Evolutionary conservation across 208 protist species (phyloP).

Genomic region (Trypanosomatidae sp.): DNA sequence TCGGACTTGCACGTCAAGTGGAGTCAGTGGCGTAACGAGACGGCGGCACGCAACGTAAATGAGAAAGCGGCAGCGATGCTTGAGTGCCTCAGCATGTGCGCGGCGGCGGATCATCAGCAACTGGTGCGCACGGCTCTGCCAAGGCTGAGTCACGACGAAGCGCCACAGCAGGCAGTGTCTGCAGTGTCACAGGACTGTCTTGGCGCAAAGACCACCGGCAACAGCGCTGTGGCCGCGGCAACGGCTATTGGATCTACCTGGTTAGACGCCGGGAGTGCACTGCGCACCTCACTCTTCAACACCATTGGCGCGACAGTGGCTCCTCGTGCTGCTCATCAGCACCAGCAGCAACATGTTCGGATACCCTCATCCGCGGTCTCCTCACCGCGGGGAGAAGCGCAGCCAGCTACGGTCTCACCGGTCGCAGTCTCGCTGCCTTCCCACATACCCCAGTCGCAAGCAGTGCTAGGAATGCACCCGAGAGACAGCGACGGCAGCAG

Average conservation of each 20-base stretch:
- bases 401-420: not conserved
- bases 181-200: not conserved
- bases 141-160: not conserved
- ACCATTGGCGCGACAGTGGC: conserved; percentile 21
- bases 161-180: not conserved
- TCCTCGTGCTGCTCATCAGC: conserved; percentile 2
- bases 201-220: not conserved
- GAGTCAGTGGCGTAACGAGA: conserved; percentile 4
- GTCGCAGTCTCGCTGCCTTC: not conserved
- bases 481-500: not conserved
- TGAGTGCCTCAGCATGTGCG: conserved; percentile 1
- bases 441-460: not conserved
- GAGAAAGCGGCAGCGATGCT: not conserved
- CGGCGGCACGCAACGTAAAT: not conserved
- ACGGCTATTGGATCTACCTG: conserved; percentile 7
- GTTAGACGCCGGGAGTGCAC: conserved; percentile 19
- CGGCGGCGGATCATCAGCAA: not conserved
- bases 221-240: not conserved
- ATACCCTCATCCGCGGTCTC: not conserved
- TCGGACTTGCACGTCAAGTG: conserved; percentile 12
- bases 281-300: conserved; percentile 20
- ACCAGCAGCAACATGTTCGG: not conserved
- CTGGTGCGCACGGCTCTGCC: not conserved
- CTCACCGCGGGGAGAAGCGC: not conserved
- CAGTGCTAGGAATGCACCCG: not conserved